Evolutionary conservation across 2,329 filamentous ascomycete species (phyloP), one percentile per base, ranked within the genome.

Genomic region (Monosporascus ibericus): DNA sequence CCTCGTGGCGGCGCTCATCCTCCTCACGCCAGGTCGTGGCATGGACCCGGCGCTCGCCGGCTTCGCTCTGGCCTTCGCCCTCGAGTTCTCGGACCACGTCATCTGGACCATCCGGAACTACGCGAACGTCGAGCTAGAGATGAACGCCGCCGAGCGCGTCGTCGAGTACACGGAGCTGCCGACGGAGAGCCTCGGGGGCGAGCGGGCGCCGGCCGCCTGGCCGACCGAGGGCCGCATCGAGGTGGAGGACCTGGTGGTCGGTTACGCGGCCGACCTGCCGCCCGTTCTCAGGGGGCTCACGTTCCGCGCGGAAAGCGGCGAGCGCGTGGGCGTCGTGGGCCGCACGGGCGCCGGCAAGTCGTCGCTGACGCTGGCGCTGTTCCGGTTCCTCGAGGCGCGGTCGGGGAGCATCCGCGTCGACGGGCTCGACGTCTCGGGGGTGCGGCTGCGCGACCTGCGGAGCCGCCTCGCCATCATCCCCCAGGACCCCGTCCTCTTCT

Each of bases 391-490:
- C 14, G 86, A 90, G 65, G 80, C 85, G 0, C 71, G 77, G 6
- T 78, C 82, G 14, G 88, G 88, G 8, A 79, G 70, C 15, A 84
- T 92, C 55, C 66, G 75, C 53, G 87, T 92, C 55, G 88, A 92
- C 60, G 87, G 87, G 0, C 60, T 90, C 14, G 87, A 92, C 62
- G 88, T 91, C 49, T 85, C 86, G 22, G 86, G 81, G 61, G 81
- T 92, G 61, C 81, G 80, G 50, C 76, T 92, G 0, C 78, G 86
- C 52, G 82, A 87, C 51, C 73, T 94, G 11, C 81, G 89, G 24
- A 85, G 82, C n/a, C 78, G 87, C 0, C 70, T 94, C 0, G 86
- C 87, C 38, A 92, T 94, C 59, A 92, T 94, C 50, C 88, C 89
- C 5, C 59, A 91, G 70, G 88, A 92, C 59, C 88, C 89, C 0